A percentile compares a stretch with the other conserved stretches of the same genome.
Evolutionary conservation across 1,139 yeast species (phyloP).

Genomic region (Yamadazyma atlantica): DNA sequence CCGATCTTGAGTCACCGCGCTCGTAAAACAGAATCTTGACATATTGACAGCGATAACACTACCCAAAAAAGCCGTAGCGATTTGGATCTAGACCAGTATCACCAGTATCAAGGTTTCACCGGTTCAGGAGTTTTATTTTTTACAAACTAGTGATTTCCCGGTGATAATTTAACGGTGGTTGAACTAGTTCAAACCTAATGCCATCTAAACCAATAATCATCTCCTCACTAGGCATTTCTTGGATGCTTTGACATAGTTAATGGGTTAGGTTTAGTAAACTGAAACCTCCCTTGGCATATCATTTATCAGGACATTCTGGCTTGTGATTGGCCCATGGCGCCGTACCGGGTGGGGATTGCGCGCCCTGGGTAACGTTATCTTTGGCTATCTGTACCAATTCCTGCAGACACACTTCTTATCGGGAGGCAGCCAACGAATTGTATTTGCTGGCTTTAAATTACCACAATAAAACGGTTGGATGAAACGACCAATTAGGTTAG

Average conservation of each 20-base stretch:
- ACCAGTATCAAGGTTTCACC: no score
- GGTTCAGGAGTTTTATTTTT: no score
- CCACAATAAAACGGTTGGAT: background rate
- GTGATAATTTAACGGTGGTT: no score
- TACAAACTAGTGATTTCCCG: no score
- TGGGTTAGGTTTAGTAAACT: background rate
- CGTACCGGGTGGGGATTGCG: background rate
- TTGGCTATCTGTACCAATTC: background rate
- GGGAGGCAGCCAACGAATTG: background rate
- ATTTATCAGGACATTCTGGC: background rate
- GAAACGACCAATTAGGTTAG: background rate
- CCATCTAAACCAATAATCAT: no score
- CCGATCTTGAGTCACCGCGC: no score
- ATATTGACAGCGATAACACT: background rate
- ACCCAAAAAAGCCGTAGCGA: background rate
- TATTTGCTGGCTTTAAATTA: background rate
- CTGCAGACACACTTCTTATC: background rate
- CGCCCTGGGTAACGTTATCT: background rate
- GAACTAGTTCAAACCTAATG: no score
- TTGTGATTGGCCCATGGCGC: background rate
- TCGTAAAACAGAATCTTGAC: background rate
- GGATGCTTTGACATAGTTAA: background rate
- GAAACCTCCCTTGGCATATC: background rate
- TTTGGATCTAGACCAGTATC: no score
- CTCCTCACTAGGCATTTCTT: no score